Percentiles rank a stretch among this genome's conserved stretches.
phyloP scores from a whole-genome alignment of 495 filamentous ascomycete species.

The Durotheca rogersii region DNA sequence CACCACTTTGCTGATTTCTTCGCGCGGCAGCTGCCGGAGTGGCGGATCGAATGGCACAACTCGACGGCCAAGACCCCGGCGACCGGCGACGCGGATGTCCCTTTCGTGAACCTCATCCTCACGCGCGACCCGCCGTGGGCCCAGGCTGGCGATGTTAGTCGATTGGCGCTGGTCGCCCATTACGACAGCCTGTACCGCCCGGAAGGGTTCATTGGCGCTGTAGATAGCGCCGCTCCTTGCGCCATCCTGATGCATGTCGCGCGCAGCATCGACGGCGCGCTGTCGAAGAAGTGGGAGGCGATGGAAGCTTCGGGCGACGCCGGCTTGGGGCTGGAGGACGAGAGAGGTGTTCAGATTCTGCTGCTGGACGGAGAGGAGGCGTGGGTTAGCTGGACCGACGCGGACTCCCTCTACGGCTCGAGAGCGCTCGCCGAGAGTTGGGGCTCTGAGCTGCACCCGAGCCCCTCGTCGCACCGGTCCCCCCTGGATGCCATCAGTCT shows the following conservation, averaged over 20 bases:
- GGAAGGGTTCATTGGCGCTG: slow-evolving; percentile 82
- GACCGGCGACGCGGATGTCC: slow-evolving; percentile 62
- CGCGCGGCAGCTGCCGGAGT: slow-evolving; percentile 63
- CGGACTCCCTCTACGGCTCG: slow-evolving; percentile 80
- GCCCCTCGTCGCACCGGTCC: slow-evolving; percentile 67
- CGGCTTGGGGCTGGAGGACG: slow-evolving; percentile 37
- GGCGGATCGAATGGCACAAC: slow-evolving; percentile 81
- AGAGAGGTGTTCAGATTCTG: slow-evolving; percentile 77
- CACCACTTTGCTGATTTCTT: slow-evolving; percentile 80
- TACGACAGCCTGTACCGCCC: slow-evolving; percentile 80
- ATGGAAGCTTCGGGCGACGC: slow-evolving; percentile 40
- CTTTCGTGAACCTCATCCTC: slow-evolving; percentile 80
- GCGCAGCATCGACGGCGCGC: slow-evolving; percentile 40
- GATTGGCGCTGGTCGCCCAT: slow-evolving; percentile 86
- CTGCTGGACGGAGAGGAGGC: slow-evolving; percentile 92
- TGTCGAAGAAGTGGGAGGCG: slow-evolving; percentile 42
- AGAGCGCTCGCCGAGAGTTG: slow-evolving; percentile 75
- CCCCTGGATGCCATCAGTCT: slow-evolving; percentile 73
- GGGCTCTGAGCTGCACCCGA: slow-evolving; percentile 66
- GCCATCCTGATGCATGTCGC: slow-evolving; percentile 77
- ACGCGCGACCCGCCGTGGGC: slow-evolving; percentile 80
- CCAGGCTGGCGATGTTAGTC: slow-evolving; percentile 62
- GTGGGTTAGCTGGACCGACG: slow-evolving; percentile 70
- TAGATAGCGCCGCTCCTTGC: slow-evolving; percentile 85
- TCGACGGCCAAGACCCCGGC: slow-evolving; percentile 72